phyloP scores from a whole-genome alignment of 495 filamentous ascomycete species.

The Aspergillus biplanus region DNA sequence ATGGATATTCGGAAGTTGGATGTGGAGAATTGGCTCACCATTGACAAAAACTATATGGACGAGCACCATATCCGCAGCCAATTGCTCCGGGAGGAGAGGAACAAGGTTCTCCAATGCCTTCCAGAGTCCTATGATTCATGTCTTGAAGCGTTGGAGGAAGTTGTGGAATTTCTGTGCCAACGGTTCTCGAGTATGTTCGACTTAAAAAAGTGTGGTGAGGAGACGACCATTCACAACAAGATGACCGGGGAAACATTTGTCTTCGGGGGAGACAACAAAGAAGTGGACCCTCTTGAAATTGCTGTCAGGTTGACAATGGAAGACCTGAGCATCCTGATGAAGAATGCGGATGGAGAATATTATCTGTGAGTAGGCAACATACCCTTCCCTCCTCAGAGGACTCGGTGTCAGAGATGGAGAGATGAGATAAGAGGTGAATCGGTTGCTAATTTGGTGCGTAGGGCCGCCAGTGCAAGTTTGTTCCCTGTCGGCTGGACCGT shows the following conservation, averaged over 20 bases:
- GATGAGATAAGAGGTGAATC: not conserved
- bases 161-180: conserved; percentile 53
- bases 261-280: conserved; percentile 34
- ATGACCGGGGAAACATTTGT: conserved; percentile 53
- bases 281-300: conserved; percentile 55
- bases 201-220: conserved; percentile 32
- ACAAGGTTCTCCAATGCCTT: conserved; percentile 52
- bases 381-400: not conserved
- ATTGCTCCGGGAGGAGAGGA: conserved; percentile 44
- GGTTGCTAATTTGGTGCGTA: conserved; percentile 23
- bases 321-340: conserved; percentile 58
- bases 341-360: conserved; percentile 51
- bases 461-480: conserved; percentile 59
- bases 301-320: conserved; percentile 62
- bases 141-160: conserved; percentile 53
- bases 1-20: conserved; percentile 61
- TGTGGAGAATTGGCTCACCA: conserved; percentile 54
- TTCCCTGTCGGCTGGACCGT: conserved; percentile 63
- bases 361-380: conserved; percentile 46
- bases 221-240: conserved; percentile 47
- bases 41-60: conserved; percentile 56
- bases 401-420: not conserved
- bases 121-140: conserved; percentile 55
- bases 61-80: conserved; percentile 50
- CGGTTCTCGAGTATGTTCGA: conserved; percentile 53